These are phyloP conservation scores for Fusarium sp. DNA, from an alignment of 2,329 filamentous ascomycete species.

Conservation along the genomic window DNA sequence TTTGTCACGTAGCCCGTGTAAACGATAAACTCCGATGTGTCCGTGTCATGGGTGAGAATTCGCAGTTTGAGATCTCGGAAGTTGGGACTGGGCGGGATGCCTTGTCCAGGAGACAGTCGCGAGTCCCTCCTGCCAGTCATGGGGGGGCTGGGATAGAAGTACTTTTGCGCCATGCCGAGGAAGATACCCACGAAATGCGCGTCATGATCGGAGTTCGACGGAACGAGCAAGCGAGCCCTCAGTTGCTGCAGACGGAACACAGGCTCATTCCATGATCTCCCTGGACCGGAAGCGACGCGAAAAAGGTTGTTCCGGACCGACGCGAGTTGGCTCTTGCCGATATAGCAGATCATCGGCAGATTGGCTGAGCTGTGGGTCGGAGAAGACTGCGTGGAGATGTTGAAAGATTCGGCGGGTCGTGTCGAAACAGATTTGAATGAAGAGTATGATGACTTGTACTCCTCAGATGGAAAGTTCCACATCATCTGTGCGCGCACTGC, in stretches of 20 bases:
- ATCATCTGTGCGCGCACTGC: constrained; percentile 59
- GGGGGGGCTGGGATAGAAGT: constrained; percentile 54
- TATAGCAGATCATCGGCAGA: constrained; percentile 54
- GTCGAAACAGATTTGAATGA: constrained; percentile 52
- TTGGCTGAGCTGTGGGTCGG: constrained; percentile 35
- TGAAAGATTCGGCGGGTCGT: constrained; percentile 46
- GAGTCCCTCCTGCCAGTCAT: constrained; percentile 39
- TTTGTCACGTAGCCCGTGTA: constrained; percentile 60
- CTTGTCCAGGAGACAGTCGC: constrained; percentile 37
- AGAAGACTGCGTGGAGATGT: constrained; percentile 37
- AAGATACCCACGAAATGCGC: constrained; percentile 61
- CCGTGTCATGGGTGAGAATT: constrained; percentile 60
- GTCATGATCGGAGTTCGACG: constrained; percentile 59
- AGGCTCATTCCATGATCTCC: constrained; percentile 54
- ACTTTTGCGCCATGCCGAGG: constrained; percentile 64
- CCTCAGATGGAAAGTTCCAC: constrained; percentile 54
- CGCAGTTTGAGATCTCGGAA: constrained; percentile 60
- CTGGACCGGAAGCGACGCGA: constrained; percentile 54
- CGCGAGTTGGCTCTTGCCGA: constrained; percentile 57
- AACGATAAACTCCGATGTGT: constrained; percentile 59
- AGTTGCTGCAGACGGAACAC: constrained; percentile 58
- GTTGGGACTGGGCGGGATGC: constrained; percentile 41
- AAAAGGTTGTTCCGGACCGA: constrained; percentile 58
- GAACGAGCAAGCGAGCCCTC: constrained; percentile 57
- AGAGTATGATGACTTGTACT: constrained; percentile 40